These are phyloP conservation scores for Blastobotrys muscicola DNA, from an alignment of 805 yeast genomes.

Conservation along the genomic window DNA sequence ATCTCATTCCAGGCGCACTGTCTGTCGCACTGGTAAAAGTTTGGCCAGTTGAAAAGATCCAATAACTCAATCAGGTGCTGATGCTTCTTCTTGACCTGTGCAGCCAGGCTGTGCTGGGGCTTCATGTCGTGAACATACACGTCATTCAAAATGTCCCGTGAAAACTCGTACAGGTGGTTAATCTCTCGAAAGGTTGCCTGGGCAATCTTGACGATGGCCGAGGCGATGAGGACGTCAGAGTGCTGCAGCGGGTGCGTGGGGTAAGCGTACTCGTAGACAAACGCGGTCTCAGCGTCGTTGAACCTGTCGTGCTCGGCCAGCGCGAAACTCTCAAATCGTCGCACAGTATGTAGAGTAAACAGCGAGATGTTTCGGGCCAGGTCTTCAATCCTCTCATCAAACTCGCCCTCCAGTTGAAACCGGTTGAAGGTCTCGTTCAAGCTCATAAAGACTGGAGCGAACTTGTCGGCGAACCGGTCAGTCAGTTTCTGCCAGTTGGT, in stretches of 20 bases:
- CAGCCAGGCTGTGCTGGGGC: not conserved
- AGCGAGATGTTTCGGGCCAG: slow-evolving; percentile 5
- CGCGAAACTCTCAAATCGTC: slow-evolving; percentile 1
- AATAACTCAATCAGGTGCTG: not conserved
- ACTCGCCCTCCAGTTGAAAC: slow-evolving; percentile 1
- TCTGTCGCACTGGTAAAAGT: slow-evolving; percentile 5
- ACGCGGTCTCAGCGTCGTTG: slow-evolving; percentile 2
- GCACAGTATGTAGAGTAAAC: slow-evolving; percentile 4
- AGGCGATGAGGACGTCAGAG: slow-evolving; percentile 7
- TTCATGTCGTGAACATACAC: not conserved
- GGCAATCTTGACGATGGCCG: slow-evolving; percentile 5
- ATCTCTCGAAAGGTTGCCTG: slow-evolving; percentile 1
- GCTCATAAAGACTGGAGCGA: slow-evolving; percentile 39
- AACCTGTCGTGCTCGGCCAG: not conserved
- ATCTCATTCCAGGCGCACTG: slow-evolving; percentile 6
- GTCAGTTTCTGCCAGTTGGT: slow-evolving; percentile 51
- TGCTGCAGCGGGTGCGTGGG: not conserved
- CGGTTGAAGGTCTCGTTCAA: slow-evolving; percentile 33
- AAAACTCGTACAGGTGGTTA: slow-evolving; percentile 1
- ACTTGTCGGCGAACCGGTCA: slow-evolving; percentile 40
- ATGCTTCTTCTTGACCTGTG: not conserved
- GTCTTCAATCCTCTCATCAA: not conserved
- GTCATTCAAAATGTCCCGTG: slow-evolving; percentile 1
- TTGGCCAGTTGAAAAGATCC: slow-evolving; percentile 5
- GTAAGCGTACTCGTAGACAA: slow-evolving; percentile 4